Percentiles rank a stretch among this genome's conserved stretches.
Evolutionary conservation across 2,329 filamentous ascomycete genomes (phyloP).

Genomic region (Fusarium zealandicum): DNA sequence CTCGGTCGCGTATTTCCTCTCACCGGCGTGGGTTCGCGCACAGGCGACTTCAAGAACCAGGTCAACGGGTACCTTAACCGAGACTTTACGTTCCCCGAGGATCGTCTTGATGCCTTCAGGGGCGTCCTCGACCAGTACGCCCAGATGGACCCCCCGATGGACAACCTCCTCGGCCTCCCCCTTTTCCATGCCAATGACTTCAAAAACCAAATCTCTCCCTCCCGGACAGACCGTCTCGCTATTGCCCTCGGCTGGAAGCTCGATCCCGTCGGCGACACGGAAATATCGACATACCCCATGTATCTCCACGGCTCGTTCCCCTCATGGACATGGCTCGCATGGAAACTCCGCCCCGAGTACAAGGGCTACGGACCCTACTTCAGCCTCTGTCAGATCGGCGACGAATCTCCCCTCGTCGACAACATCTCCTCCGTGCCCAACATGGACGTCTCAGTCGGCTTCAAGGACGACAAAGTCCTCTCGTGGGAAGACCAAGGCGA

Average conservation of each 20-base stretch:
- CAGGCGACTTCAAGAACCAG: slow-evolving; percentile 39
- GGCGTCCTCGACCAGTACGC: slow-evolving; percentile 44
- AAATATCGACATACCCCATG: slow-evolving; percentile 37
- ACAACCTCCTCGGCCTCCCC: slow-evolving; percentile 46
- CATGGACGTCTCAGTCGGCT: slow-evolving; percentile 47
- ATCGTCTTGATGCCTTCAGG: slow-evolving; percentile 47
- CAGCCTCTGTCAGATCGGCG: slow-evolving; percentile 44
- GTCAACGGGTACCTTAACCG: slow-evolving; percentile 45
- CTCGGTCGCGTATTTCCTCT: slow-evolving; percentile 45
- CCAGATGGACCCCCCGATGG: slow-evolving; percentile 38
- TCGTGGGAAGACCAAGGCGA: slow-evolving; percentile 49
- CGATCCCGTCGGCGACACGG: slow-evolving; percentile 34
- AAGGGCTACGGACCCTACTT: slow-evolving; percentile 41
- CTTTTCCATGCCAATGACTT: slow-evolving; percentile 47
- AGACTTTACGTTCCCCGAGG: slow-evolving; percentile 39
- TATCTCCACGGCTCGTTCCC: slow-evolving; percentile 43
- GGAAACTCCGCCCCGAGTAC: slow-evolving; percentile 41
- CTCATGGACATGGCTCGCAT: slow-evolving; percentile 51
- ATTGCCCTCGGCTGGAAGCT: slow-evolving; percentile 47
- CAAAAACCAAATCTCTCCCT: slow-evolving; percentile 37
- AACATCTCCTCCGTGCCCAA: slow-evolving; percentile 43
- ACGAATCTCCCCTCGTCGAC: slow-evolving; percentile 39
- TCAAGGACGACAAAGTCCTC: slow-evolving; percentile 44
- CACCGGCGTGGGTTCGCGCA: slow-evolving; percentile 32
- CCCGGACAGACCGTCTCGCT: slow-evolving; percentile 47